Conservation (phyloP, 2,329 filamentous ascomycete species). For the Drechmeria coniospora region DNA sequence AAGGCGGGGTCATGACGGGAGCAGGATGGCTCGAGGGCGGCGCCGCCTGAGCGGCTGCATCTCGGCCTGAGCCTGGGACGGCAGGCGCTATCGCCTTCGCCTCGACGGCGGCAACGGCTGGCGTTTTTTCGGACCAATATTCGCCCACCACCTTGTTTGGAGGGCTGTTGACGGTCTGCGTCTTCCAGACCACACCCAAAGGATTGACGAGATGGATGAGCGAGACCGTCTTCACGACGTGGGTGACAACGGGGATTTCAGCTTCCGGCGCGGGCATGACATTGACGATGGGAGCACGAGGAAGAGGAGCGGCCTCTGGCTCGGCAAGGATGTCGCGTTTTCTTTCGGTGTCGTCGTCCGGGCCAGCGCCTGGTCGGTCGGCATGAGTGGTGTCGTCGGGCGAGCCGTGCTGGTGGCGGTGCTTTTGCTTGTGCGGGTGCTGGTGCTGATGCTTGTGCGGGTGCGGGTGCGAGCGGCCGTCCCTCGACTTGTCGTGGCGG, state of each 20-base stretch:
- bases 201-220: conserved; percentile 37
- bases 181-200: conserved; percentile 26
- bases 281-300: conserved; percentile 1
- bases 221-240: conserved; percentile 38
- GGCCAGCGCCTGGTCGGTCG: too few species aligned
- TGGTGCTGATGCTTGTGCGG: conserved; percentile 5
- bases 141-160: conserved; percentile 23
- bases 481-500: conserved; percentile 6
- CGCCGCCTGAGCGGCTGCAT: conserved; percentile 9
- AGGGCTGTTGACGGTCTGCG: conserved; percentile 25
- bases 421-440: conserved; percentile 4
- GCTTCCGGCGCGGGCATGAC: conserved; percentile 1
- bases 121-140: conserved; percentile 20
- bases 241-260: conserved; percentile 19
- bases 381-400: not conserved
- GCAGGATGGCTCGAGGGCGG: conserved; percentile 2
- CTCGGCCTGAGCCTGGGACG: conserved; percentile 9
- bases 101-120: conserved; percentile 15
- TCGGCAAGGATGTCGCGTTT: conserved; percentile 1
- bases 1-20: not conserved
- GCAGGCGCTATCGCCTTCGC: conserved; percentile 9
- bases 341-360: too few species aligned
- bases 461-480: conserved; percentile 5
- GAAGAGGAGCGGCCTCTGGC: too few species aligned
- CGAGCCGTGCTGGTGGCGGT: conserved; percentile 13